Evolutionary conservation across 306 rosid species (phyloP).

Genomic region (Prunus fruticosa): DNA sequence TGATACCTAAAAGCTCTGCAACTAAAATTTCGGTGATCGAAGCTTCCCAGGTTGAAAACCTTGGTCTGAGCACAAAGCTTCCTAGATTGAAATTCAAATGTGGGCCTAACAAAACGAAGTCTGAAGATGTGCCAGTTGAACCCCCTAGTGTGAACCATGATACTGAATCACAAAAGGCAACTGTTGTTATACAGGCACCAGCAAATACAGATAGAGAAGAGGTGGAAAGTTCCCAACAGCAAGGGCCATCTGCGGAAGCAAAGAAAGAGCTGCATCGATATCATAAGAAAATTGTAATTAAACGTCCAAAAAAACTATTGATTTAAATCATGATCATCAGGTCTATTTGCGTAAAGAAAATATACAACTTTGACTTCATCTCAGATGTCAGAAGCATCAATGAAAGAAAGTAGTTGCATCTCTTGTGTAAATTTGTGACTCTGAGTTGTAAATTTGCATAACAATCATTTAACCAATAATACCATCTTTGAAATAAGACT

Average conservation of each 20-base stretch:
- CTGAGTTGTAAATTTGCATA: no score
- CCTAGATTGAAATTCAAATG: slow-evolving; percentile 73
- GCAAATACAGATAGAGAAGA: slow-evolving; percentile 41
- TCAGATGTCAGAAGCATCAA: no score
- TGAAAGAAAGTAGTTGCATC: no score
- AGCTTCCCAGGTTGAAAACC: slow-evolving; percentile 36
- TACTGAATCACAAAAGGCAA: slow-evolving; percentile 28
- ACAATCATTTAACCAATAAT: no score
- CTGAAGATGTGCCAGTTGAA: slow-evolving; percentile 55
- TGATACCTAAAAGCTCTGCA: slow-evolving; percentile 37
- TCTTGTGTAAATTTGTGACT: no score
- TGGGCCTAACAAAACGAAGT: slow-evolving; percentile 51
- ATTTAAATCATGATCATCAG: slow-evolving; percentile 10
- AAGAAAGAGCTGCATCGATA: slow-evolving; percentile 47
- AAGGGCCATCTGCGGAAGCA: slow-evolving; percentile 43
- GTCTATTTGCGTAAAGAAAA: no score
- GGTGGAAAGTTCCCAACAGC: slow-evolving; percentile 42
- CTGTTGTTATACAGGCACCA: slow-evolving; percentile 37
- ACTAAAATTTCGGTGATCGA: slow-evolving; percentile 31
- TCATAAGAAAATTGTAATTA: slow-evolving; percentile 69
- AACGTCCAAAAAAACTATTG: slow-evolving; percentile 55
- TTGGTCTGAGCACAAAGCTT: slow-evolving; percentile 31
- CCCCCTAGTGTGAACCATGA: slow-evolving; percentile 42
- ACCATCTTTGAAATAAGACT: no score
- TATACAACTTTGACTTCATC: no score